Conservation (phyloP, 1,139 yeast species). For the Pichia sp. region DNA sequence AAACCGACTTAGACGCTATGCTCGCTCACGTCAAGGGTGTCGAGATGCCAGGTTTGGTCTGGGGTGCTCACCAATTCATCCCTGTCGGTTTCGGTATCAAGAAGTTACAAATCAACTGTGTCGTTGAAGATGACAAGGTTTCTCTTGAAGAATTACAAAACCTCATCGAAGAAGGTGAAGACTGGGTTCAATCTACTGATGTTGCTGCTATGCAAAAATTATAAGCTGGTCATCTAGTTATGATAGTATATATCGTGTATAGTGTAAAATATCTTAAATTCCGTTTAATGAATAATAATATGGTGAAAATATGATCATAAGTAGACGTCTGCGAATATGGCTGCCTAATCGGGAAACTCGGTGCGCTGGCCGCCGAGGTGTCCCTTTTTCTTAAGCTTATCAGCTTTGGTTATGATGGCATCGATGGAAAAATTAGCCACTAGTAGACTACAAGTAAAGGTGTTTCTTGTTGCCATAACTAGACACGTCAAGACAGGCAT, state of each 20-base stretch:
- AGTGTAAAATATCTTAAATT: slow-evolving; percentile 24
- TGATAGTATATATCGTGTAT: slow-evolving; percentile 37
- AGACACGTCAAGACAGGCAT: neutral
- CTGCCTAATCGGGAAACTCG: slow-evolving; percentile 5
- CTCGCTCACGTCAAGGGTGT: slow-evolving; percentile 79
- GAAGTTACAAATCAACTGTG: slow-evolving; percentile 98
- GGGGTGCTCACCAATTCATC: slow-evolving; percentile 98
- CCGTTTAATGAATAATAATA: neutral
- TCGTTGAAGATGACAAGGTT: slow-evolving; percentile 94
- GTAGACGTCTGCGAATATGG: neutral
- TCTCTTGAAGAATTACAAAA: slow-evolving; percentile 87
- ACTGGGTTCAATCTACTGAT: slow-evolving; percentile 98
- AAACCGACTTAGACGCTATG: slow-evolving; percentile 88
- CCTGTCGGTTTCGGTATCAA: slow-evolving; percentile 99
- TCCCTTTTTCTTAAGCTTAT: slow-evolving; percentile 10
- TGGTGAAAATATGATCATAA: neutral
- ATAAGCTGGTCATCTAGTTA: slow-evolving; percentile 49
- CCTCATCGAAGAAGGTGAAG: slow-evolving; percentile 90
- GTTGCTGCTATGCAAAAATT: slow-evolving; percentile 97
- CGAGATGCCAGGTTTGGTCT: slow-evolving; percentile 85
- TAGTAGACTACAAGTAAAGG: neutral
- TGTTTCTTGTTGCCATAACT: neutral
- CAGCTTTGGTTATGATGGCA: neutral
- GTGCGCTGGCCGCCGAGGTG: slow-evolving; percentile 22
- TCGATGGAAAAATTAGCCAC: neutral